Evolutionary conservation across 352 stramenopile species (phyloP), one percentile per base, ranked within the genome.

Genomic region (Globisporangium heterothallicum): DNA sequence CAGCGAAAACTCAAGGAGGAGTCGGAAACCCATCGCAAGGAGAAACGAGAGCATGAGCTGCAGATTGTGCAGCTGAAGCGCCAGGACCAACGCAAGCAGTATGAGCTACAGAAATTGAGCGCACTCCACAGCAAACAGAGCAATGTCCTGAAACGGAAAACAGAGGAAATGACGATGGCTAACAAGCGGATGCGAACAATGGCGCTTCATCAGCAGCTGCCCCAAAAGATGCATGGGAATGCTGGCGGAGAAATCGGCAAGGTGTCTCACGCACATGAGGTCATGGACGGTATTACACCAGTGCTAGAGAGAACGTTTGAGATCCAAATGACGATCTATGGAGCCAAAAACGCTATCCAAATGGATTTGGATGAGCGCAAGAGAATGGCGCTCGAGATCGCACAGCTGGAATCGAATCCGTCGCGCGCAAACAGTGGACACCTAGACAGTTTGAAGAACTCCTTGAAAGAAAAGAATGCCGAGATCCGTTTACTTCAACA

Each of bases 401-500:
- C 63, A 18, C 32, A 36, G 22, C 45, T 71, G 18, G 48, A 70
- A 47, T 53, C 2, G 41, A 61, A 46, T 47, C 32, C 41, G 3
- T 55, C 45, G 19, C 10, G 41, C 29, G 56, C 53, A 16, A 67
- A 51, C n/a, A 52, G 14, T 4, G 48, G 59, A 19, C 56, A 65
- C 30, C 52, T 86, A 13, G 54, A 53, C 16, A 47, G 40, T 25
- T 46, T 88, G 43, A 78, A 71, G 48, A 22, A 47, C 24, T 35
- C 66, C 21, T 49, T 90, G 29, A 58, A 59, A 21, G 53, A 64
- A 16, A 88, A 89, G 44, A 85, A 78, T 41, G 53, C 54, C 19
- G 67, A 74, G 8, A 88, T 91, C 48, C 68, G 72, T 0, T 29
- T 76, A 40, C 62, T 91, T 3, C 80, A 91, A 48, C 75, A 81